Conservation (phyloP, 208 protist genomes). For the Porcisia hertigi region DNA sequence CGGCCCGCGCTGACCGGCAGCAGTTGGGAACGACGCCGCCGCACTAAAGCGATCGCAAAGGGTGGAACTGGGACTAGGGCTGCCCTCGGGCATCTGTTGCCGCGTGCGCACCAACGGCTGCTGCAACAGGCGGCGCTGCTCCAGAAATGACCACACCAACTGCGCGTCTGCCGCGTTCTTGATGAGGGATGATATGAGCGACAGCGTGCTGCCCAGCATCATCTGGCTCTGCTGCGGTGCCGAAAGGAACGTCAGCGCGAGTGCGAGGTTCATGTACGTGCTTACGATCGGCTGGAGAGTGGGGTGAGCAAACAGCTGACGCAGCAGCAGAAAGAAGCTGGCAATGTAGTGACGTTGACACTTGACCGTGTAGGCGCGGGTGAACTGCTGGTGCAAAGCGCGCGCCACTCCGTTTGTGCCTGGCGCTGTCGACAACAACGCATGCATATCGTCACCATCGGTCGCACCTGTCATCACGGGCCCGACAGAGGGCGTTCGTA, state of each 20-base stretch:
- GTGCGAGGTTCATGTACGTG: conserved; percentile 52
- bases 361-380: conserved; percentile 47
- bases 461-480: neutral
- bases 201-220: conserved; percentile 77
- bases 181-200: conserved; percentile 73
- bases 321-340: conserved; percentile 78
- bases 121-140: conserved; percentile 56
- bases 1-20: conserved; percentile 13
- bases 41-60: neutral
- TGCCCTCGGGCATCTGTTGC: neutral
- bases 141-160: conserved; percentile 64
- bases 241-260: conserved; percentile 68
- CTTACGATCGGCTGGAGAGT: conserved; percentile 43
- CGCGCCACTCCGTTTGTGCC: conserved; percentile 15
- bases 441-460: conserved; percentile 18
- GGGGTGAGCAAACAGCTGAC: conserved; percentile 68
- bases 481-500: neutral
- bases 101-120: conserved; percentile 22
- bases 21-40: neutral
- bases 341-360: conserved; percentile 67
- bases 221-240: conserved; percentile 57
- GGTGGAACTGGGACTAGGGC: neutral
- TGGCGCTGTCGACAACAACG: conserved; percentile 7
- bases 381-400: conserved; percentile 59
- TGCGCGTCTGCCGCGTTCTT: conserved; percentile 54